phyloP scores from a whole-genome alignment of 2,329 filamentous ascomycete species.

The Aspergillus arachidicola region DNA sequence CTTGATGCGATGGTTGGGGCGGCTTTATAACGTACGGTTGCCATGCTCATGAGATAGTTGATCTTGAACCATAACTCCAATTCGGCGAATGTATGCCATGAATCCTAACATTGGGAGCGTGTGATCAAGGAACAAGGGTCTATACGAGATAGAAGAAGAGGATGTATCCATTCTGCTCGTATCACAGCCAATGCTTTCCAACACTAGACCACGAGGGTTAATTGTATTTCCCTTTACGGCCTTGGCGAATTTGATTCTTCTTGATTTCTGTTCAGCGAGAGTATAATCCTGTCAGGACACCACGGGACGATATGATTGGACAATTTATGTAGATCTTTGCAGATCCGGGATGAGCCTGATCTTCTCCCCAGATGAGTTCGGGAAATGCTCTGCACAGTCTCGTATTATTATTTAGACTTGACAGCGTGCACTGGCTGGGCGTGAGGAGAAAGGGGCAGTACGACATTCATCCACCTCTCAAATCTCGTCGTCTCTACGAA shows the following conservation, averaged over 20 bases:
- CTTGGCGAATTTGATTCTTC: neutral
- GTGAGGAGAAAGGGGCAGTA: neutral
- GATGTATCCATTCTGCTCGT: neutral
- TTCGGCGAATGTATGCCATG: neutral
- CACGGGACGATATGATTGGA: neutral
- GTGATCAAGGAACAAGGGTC: neutral
- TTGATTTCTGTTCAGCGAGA: too few relatives aligned
- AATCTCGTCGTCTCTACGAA: neutral
- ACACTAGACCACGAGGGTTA: neutral
- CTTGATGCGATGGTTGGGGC: neutral
- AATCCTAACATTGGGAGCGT: too few relatives aligned
- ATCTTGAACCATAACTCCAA: neutral
- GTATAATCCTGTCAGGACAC: neutral
- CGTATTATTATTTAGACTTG: neutral
- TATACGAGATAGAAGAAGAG: neutral
- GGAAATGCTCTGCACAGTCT: neutral
- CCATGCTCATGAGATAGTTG: rapidly evolving
- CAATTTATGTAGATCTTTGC: neutral
- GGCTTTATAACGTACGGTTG: neutral
- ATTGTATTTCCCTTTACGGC: neutral
- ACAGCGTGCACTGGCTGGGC: neutral
- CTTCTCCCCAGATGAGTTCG: neutral
- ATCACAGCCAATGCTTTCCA: neutral
- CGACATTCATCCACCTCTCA: neutral
- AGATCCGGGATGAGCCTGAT: neutral